Percentiles rank a stretch among this genome's conserved stretches.
phyloP scores from a whole-genome alignment of 169 alveolate species.

The Plasmodium blacklocki region DNA sequence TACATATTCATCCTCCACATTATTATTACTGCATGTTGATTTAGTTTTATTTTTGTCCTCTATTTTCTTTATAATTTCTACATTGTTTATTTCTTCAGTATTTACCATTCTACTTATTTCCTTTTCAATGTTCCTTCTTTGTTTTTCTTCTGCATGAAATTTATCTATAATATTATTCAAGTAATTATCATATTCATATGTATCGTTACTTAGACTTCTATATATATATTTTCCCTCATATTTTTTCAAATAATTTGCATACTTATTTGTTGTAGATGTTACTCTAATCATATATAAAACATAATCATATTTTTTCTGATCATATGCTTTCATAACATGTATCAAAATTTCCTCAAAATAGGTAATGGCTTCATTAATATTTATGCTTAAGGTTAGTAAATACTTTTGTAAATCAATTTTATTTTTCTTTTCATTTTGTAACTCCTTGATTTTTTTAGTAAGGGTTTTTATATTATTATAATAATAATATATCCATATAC shows the following conservation, averaged over 20 bases:
- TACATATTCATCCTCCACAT: no score
- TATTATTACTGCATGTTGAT: neutral
- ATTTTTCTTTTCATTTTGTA: slow-evolving; percentile 21
- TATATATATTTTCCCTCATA: neutral
- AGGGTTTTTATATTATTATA: slow-evolving; percentile 50
- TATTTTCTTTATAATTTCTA: no score
- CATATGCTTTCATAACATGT: slow-evolving; percentile 21
- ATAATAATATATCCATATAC: slow-evolving; percentile 47
- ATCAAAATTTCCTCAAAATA: slow-evolving; percentile 28
- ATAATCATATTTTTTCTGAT: slow-evolving; percentile 27
- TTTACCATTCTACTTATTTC: no score
- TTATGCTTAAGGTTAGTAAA: slow-evolving; percentile 21
- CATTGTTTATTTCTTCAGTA: no score
- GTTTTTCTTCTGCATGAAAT: slow-evolving; percentile 4
- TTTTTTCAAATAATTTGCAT: neutral
- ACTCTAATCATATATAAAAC: slow-evolving; percentile 16
- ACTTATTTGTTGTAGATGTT: neutral
- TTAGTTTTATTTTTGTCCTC: neutral
- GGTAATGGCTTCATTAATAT: slow-evolving; percentile 31
- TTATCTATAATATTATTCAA: slow-evolving; percentile 32
- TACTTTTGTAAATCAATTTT: slow-evolving; percentile 4
- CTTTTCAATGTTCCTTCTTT: neutral
- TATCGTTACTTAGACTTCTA: neutral
- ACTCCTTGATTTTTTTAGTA: slow-evolving; percentile 16
- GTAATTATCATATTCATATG: slow-evolving; percentile 22